These are phyloP conservation scores for Macadamia tetraphylla DNA, from an alignment of 164 flowering plant genomes.

Conservation along the genomic window DNA sequence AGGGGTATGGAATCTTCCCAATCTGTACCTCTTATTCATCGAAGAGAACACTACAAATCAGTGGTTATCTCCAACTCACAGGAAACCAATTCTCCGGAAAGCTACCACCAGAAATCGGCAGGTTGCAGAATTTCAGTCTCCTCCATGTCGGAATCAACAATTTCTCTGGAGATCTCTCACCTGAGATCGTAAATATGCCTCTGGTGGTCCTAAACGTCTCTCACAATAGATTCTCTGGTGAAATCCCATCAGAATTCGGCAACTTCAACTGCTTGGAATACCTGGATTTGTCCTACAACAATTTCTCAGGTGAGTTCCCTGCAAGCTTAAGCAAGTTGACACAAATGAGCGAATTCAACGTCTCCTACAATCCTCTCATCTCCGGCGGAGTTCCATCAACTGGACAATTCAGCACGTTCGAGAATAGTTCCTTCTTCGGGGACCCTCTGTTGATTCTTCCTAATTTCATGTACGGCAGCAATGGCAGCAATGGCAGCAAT, in stretches of 20 bases:
- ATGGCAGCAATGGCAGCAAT: too few species aligned
- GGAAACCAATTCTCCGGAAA: conserved; percentile 63
- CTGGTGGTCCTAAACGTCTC: conserved; percentile 64
- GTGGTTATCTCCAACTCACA: conserved; percentile 78
- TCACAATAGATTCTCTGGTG: conserved; percentile 51
- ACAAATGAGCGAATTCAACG: conserved; percentile 71
- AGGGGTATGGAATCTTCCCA: conserved; percentile 67
- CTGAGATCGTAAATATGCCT: conserved; percentile 42
- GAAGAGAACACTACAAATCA: conserved; percentile 29
- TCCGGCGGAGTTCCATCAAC: conserved; percentile 55
- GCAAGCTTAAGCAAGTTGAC: conserved; percentile 40
- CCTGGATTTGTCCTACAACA: conserved; percentile 79
- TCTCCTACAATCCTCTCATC: conserved; percentile 70
- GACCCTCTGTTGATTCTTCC: conserved; percentile 54
- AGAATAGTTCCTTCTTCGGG: conserved; percentile 60
- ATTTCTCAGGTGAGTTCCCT: conserved; percentile 77
- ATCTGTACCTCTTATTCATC: conserved; percentile 39
- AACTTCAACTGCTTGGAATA: conserved; percentile 53
- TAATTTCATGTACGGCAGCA: conserved; percentile 16
- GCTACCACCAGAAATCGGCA: conserved; percentile 52
- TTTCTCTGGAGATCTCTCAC: conserved; percentile 53
- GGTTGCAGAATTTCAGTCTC: conserved; percentile 63
- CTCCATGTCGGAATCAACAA: conserved; percentile 53
- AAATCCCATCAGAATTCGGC: conserved; percentile 57
- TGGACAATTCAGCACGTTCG: conserved; percentile 82